Percentiles rank a stretch among this genome's conserved stretches.
Evolutionary conservation across 176 grass and related monocot species (phyloP).

Genomic region (Zea mays): DNA sequence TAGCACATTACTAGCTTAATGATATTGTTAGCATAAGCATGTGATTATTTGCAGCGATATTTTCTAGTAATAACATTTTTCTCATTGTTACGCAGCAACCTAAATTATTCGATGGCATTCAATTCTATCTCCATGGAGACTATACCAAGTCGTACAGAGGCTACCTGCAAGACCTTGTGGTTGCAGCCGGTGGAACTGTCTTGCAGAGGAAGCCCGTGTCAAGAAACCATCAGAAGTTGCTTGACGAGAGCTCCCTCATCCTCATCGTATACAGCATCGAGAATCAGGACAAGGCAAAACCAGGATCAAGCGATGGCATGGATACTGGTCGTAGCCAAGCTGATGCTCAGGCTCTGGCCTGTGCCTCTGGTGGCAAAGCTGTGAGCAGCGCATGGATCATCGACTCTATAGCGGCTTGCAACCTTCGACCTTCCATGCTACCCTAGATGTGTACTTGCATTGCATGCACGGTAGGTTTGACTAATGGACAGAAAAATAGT

Average conservation of each 20-base stretch:
- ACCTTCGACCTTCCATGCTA: constrained; percentile 31
- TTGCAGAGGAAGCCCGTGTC: constrained; percentile 78
- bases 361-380: constrained; percentile 58
- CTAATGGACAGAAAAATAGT: background rate
- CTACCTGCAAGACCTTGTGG: constrained; percentile 76
- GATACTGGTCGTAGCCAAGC: constrained; percentile 1
- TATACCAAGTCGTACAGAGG: constrained; percentile 62
- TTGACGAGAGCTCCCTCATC: constrained; percentile 49
- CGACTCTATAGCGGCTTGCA: constrained; percentile 75
- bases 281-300: constrained; percentile 41
- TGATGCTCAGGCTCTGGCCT: constrained; percentile 57
- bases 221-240: constrained; percentile 65
- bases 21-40: constrained; percentile 2
- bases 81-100: constrained; percentile 51
- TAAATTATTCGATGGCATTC: constrained; percentile 52
- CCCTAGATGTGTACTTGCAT: background rate
- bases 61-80: background rate
- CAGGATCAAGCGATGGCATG: background rate
- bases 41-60: background rate
- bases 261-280: constrained; percentile 60
- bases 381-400: constrained; percentile 76
- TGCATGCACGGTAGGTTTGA: background rate
- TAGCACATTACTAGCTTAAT: background rate
- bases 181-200: constrained; percentile 59
- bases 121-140: constrained; percentile 78